phyloP scores from a whole-genome alignment of 2,329 filamentous ascomycete species.

The Hypomyces rosellus region DNA sequence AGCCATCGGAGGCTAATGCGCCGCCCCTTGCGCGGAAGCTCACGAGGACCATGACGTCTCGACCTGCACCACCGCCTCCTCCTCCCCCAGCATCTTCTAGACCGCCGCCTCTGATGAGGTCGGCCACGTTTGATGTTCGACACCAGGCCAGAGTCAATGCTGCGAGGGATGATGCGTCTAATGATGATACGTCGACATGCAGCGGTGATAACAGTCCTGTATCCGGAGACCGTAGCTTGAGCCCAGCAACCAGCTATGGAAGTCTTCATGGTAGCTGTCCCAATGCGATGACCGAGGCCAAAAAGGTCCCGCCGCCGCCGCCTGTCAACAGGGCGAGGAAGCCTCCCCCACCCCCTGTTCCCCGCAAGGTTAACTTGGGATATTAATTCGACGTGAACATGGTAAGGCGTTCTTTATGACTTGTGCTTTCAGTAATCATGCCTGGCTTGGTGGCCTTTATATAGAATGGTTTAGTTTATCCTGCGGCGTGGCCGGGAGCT shows the following conservation, averaged over 20 bases:
- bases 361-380: slow-evolving; percentile 27
- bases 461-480: too few species aligned
- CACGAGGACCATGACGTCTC: slow-evolving; percentile 17
- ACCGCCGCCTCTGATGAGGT: slow-evolving; percentile 29
- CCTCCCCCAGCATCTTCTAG: slow-evolving; percentile 29
- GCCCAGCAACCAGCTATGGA: slow-evolving; percentile 50
- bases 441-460: too few species aligned
- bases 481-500: too few species aligned
- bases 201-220: slow-evolving; percentile 48
- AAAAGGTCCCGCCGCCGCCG: slow-evolving; percentile 50
- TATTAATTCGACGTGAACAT: slow-evolving; percentile 9
- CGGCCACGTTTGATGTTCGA: slow-evolving; percentile 34
- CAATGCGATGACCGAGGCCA: slow-evolving; percentile 28
- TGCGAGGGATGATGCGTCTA: slow-evolving; percentile 40
- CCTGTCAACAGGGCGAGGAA: slow-evolving; percentile 47
- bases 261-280: slow-evolving; percentile 42
- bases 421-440: too few species aligned
- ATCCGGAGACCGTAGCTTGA: slow-evolving; percentile 45
- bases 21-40: slow-evolving; percentile 29
- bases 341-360: slow-evolving; percentile 47
- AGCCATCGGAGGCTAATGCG: too few species aligned
- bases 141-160: slow-evolving; percentile 17
- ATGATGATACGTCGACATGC: slow-evolving; percentile 43
- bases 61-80: slow-evolving; percentile 20
- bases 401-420: neutral